Percentiles rank a stretch among this genome's conserved stretches.
Conservation (phyloP, 1,284 basidiomycete genomes). For the Papiliotrema nemorosa region DNA sequence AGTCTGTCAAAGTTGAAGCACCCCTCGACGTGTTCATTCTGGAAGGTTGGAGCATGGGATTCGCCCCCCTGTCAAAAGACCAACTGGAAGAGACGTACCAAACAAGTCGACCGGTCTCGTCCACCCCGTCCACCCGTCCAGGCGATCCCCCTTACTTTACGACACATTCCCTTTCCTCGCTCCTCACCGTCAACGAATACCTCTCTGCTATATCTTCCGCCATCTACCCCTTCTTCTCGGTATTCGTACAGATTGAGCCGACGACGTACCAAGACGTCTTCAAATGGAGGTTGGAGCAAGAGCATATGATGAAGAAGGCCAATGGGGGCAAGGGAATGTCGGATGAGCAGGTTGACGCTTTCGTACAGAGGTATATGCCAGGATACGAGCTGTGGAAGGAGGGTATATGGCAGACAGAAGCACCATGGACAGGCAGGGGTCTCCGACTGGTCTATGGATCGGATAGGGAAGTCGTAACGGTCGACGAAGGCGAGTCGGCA, state of each 20-base stretch:
- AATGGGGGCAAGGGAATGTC: slow-evolving; percentile 86
- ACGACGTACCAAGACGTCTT: slow-evolving; percentile 38
- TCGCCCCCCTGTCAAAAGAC: slow-evolving; percentile 28
- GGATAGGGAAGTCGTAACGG: slow-evolving; percentile 31
- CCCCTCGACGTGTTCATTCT: slow-evolving; percentile 78
- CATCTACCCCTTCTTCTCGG: slow-evolving; percentile 30
- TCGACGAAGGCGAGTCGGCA: slow-evolving; percentile 12
- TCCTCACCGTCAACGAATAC: slow-evolving; percentile 29
- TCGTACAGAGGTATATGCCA: slow-evolving; percentile 49
- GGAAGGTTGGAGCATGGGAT: slow-evolving; percentile 55
- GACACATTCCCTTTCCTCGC: slow-evolving; percentile 20
- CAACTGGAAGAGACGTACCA: slow-evolving; percentile 49
- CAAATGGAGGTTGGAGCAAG: slow-evolving; percentile 76
- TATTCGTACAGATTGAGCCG: slow-evolving; percentile 34
- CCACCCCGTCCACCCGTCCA: no score
- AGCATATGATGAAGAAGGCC: slow-evolving; percentile 74
- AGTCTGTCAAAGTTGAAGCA: slow-evolving; percentile 37
- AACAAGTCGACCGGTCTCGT: slow-evolving; percentile 10
- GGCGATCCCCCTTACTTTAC: slow-evolving; percentile 23
- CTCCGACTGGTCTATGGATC: slow-evolving; percentile 31
- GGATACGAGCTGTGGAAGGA: slow-evolving; percentile 33
- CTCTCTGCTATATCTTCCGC: slow-evolving; percentile 19
- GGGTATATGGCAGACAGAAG: slow-evolving; percentile 14
- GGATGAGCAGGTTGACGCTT: slow-evolving; percentile 71
- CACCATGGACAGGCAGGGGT: slow-evolving; percentile 30